Conservation (phyloP, 1,139 yeast genomes). For the Casaregolazyma suthepensis region DNA sequence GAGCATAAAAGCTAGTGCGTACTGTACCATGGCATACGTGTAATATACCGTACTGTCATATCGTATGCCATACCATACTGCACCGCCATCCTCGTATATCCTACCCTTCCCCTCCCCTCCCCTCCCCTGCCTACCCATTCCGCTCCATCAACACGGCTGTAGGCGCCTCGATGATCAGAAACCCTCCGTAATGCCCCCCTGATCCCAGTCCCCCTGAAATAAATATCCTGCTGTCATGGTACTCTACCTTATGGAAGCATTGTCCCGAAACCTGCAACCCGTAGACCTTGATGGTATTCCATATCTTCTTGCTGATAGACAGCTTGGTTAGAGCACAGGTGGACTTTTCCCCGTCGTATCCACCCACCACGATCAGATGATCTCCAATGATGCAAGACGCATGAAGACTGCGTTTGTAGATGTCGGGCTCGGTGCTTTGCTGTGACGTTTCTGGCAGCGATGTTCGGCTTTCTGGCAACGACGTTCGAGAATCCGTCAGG, state of each 20-base stretch:
- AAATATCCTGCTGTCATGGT: constrained; percentile 19
- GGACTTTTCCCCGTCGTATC: constrained; percentile 22
- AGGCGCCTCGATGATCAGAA: constrained; percentile 23
- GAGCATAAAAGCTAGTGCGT: no score
- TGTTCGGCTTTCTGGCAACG: background rate
- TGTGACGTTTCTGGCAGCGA: background rate
- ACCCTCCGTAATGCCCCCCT: constrained; percentile 18
- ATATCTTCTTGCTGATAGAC: constrained; percentile 15
- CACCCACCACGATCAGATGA: constrained; percentile 20
- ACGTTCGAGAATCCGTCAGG: background rate
- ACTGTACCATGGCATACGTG: no score
- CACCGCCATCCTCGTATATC: background rate
- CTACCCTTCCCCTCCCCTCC: background rate
- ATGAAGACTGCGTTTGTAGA: constrained; percentile 19
- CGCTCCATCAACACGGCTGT: constrained; percentile 8
- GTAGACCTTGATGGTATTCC: constrained; percentile 19
- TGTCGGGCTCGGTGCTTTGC: background rate
- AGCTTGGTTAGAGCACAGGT: constrained; percentile 16
- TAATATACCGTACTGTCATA: no score
- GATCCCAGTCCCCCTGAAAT: constrained; percentile 22
- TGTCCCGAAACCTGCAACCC: constrained; percentile 21
- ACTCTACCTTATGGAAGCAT: constrained; percentile 20
- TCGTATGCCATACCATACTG: no score
- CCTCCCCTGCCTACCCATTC: background rate
- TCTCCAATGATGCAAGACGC: constrained; percentile 18